Base-by-base conservation (phyloP, 495 filamentous ascomycete genomes). In the Daldinia decipiens region DNA sequence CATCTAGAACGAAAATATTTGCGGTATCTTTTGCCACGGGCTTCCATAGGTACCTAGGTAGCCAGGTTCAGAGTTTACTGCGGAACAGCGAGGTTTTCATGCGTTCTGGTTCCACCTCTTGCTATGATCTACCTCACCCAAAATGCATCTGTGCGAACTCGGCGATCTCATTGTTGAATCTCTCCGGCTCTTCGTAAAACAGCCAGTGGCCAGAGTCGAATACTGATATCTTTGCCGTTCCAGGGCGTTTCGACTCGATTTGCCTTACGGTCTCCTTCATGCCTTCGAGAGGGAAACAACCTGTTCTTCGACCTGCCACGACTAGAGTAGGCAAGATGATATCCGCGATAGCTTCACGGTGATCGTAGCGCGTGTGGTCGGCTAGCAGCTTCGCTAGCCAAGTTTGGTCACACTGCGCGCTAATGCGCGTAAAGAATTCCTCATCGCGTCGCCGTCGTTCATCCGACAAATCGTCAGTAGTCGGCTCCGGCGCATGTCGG, bases 281-380 rank as follows among this genome's bases (percentile, higher is more conserved):
- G 6, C 83, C 83, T 21, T 73, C 81, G 4, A 79, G 62, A 59
- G 80, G 73, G 51, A 85, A 85, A 64, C 82, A 84, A 8, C 83
- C 82, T 26, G 80, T 82, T 40, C 79, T 70, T 31, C 61, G 59
- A 19, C 80, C 82, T 0, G 80, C 79, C 67, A 85, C 71, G 2
- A 85, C 81, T 40, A 83, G 26, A 7, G 63, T 66, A 54, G 77
- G 75, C 45, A 75, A 75, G 27, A 11, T 60, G 12, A 79, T 77
- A 21, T 61, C 57, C 54, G 75, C 76, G 13, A 82, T 74, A n/a
- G 78, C 80, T 60, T 83, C 81, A 9, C 83, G 74, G 71, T 83
- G 82, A 53, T 85, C 83, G 38, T 82, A 80, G 17, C 77, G 11
- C 19, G 83, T 85, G 60, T 85, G 83, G 64, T 85, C 82, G 1